Evolutionary conservation across 169 alveolate genomes (phyloP).

Genomic region (Theileria parva): DNA sequence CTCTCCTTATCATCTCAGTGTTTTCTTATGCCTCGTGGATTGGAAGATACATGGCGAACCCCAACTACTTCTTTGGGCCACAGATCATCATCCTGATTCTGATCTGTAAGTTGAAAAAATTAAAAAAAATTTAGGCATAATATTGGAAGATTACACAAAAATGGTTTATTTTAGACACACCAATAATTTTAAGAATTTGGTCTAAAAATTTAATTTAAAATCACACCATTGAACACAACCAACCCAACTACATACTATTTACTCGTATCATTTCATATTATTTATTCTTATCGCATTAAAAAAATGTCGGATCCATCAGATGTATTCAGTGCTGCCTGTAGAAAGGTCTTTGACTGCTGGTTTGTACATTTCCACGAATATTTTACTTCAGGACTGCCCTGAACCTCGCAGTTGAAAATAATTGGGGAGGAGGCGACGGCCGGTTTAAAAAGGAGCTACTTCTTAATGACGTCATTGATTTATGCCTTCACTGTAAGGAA

Average conservation of each 20-base stretch:
- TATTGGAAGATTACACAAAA: conserved; percentile 54
- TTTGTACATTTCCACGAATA: background rate
- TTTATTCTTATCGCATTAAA: background rate
- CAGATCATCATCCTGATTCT: conserved; percentile 41
- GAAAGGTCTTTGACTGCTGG: conserved; percentile 63
- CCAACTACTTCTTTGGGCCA: conserved; percentile 66
- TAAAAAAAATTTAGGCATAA: conserved; percentile 21
- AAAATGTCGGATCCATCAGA: conserved; percentile 27
- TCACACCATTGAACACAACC: background rate
- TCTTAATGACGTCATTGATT: conserved; percentile 34
- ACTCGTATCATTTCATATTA: background rate
- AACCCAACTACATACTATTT: background rate
- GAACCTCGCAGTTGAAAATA: conserved; percentile 62
- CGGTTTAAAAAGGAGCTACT: conserved; percentile 28
- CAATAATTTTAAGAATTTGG: background rate
- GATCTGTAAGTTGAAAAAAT: conserved; percentile 32
- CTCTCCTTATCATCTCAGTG: conserved; percentile 34
- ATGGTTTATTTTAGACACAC: conserved; percentile 18
- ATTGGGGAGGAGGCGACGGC: conserved; percentile 63
- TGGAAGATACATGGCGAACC: conserved; percentile 56
- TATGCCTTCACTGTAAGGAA: conserved; percentile 39
- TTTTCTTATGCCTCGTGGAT: conserved; percentile 48
- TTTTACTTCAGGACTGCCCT: conserved; percentile 61
- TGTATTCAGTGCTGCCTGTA: conserved; percentile 37
- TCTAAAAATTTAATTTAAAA: background rate